These are phyloP conservation scores for Euphrasia confusa DNA, from an alignment of 257 asterid species.

Conservation along the genomic window DNA sequence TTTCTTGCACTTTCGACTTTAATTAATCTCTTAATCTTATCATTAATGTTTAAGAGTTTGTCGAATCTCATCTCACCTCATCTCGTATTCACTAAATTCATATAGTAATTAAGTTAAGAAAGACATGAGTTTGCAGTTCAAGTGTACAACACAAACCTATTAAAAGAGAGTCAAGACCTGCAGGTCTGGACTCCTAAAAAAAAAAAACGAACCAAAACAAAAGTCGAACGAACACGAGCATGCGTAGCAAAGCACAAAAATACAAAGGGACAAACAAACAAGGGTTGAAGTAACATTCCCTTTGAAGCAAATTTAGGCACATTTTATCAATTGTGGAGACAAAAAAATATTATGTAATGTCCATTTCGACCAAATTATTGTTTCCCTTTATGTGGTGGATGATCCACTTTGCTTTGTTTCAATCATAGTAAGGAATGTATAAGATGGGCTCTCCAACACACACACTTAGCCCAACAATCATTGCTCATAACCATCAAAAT, in stretches of 20 bases:
- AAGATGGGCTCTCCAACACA: constrained; percentile 1
- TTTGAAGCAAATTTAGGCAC: constrained; percentile 11
- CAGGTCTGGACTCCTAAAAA: no score
- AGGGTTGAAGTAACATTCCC: constrained; percentile 20
- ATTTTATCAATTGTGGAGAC: constrained; percentile 16
- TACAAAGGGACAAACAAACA: constrained; percentile 6
- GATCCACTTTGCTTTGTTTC: constrained; percentile 37
- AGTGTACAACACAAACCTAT: not conserved
- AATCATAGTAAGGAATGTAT: constrained; percentile 15
- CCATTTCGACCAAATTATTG: constrained; percentile 30
- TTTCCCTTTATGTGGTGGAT: constrained; percentile 37
- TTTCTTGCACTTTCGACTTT: not conserved
- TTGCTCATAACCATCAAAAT: constrained; percentile 22
- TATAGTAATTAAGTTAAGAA: no score
- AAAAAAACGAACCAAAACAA: not conserved
- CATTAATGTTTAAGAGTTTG: no score
- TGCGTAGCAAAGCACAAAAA: constrained; percentile 21
- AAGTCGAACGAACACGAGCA: constrained; percentile 10
- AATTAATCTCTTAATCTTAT: not conserved
- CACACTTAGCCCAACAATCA: constrained; percentile 23
- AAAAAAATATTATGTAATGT: not conserved
- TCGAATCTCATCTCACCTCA: no score
- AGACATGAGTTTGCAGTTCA: no score
- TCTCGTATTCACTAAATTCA: no score
- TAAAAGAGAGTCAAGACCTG: no score